A percentile compares a stretch with the other conserved stretches of the same genome.
Evolutionary conservation across 345 rosid genomes (phyloP).

Genomic region (Atalantia buxifolia): DNA sequence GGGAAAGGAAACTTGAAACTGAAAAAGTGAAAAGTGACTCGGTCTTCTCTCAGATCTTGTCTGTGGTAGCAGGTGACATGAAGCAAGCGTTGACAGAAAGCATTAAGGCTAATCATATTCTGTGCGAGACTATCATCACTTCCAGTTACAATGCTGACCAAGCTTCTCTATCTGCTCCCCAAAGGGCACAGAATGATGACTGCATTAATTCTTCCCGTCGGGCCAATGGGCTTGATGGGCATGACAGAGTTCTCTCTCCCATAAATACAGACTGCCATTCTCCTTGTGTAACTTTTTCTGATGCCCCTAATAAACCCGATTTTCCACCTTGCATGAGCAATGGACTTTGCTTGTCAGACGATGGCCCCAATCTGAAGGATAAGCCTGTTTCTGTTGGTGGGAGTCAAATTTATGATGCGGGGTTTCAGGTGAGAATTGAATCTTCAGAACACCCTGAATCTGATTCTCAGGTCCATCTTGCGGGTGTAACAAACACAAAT

Average conservation of each 20-base stretch:
- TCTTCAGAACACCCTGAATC: not conserved
- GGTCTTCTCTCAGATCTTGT: not conserved
- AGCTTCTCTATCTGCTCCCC: not conserved
- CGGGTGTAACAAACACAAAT: not conserved
- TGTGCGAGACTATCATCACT: not conserved
- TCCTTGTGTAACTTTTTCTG: not conserved
- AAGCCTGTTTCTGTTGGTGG: not conserved
- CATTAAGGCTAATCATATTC: not conserved
- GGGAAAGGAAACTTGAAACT: not conserved
- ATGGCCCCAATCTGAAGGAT: conserved; percentile 1
- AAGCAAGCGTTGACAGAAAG: not conserved
- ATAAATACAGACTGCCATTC: not conserved
- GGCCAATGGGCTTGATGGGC: not conserved
- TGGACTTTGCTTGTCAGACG: not conserved
- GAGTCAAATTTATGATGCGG: not conserved
- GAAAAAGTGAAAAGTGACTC: not conserved
- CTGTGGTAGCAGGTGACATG: not conserved
- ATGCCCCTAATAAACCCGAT: not conserved
- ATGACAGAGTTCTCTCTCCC: not conserved
- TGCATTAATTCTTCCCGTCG: not conserved
- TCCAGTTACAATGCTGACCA: not conserved
- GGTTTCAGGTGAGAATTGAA: not conserved
- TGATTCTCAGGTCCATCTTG: conserved; percentile 1
- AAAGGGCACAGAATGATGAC: not conserved
- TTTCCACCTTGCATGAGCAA: not conserved